These are phyloP conservation scores for Corymbia calophylla DNA, from an alignment of 441 rosid species.

Conservation along the genomic window DNA sequence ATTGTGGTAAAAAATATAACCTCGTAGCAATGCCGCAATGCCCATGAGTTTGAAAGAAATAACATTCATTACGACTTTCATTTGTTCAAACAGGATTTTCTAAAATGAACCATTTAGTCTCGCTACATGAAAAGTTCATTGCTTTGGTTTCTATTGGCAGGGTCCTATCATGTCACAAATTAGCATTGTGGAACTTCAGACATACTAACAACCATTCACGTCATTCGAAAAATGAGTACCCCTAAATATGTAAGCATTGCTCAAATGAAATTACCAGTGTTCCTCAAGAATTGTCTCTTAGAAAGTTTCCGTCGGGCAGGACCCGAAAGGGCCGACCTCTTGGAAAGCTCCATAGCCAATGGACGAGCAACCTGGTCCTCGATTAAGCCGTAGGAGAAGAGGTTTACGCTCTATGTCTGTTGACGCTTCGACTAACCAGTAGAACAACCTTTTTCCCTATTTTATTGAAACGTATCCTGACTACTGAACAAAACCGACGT, in stretches of 20 bases:
- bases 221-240: background rate
- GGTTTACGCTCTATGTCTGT: background rate
- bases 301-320: background rate
- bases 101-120: background rate
- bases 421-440: background rate
- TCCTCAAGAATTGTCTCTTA: background rate
- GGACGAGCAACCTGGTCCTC: background rate
- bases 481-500: background rate
- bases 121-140: background rate
- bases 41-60: background rate
- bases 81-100: background rate
- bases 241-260: background rate
- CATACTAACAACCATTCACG: background rate
- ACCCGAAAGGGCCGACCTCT: background rate
- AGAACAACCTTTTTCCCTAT: background rate
- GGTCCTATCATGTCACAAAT: background rate
- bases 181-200: background rate
- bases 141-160: background rate
- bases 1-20: background rate
- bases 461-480: fast-evolving
- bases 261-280: background rate
- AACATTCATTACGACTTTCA: background rate
- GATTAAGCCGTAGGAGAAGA: background rate
- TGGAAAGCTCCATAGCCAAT: background rate
- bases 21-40: background rate